Base-by-base conservation (phyloP, 2,329 filamentous ascomycete genomes). In the Pseudogymnoascus sp. region DNA sequence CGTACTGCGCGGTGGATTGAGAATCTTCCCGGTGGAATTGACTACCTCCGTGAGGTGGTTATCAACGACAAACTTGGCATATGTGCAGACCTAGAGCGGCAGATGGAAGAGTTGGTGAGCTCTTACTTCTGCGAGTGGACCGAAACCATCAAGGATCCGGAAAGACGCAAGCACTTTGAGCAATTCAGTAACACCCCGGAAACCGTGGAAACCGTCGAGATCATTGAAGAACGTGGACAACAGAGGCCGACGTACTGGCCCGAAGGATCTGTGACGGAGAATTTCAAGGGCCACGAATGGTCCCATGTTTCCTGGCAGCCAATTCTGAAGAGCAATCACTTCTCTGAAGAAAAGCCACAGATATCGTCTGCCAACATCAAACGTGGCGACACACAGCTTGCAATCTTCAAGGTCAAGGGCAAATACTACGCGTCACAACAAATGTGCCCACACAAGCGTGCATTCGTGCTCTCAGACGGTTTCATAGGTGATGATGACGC, bases 81-180 rank as follows among this genome's bases (percentile, higher is more conserved):
- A 70, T 89, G 86, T 73, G 89, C 87, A 3, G 88, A 90, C 5
- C 85, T 96, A 26, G 92, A 96, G 76, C 83, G 86, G 35, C 91
- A 96, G 74, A 96, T 96, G 92, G 81, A 90, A 70, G 87, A 90
- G 60, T 83, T 96, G 0, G 90, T 96, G 5, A 88, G 86, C 67
- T 85, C 84, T 15, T 96, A 88, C 80, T 96, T 95, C 78, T 92
- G 92, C 78, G 92, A 96, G 77, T 96, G 92, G 92, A 90, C 89
- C 13, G 90, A 93, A 74, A 90, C 88, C 0, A 81, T 96, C 72
- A 83, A 83, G 57, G 81, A 86, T 64, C 89, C 90, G 0, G 82
- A 84, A 60, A 83, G 87, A 38, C 81, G 84, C 5, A 84, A 84
- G 66, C 83, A 84, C 67, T 96, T 96, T 80, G 78, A 80, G 44